Evolutionary conservation across 2,329 filamentous ascomycete species (phyloP).

Genomic region (Colletotrichum horii): DNA sequence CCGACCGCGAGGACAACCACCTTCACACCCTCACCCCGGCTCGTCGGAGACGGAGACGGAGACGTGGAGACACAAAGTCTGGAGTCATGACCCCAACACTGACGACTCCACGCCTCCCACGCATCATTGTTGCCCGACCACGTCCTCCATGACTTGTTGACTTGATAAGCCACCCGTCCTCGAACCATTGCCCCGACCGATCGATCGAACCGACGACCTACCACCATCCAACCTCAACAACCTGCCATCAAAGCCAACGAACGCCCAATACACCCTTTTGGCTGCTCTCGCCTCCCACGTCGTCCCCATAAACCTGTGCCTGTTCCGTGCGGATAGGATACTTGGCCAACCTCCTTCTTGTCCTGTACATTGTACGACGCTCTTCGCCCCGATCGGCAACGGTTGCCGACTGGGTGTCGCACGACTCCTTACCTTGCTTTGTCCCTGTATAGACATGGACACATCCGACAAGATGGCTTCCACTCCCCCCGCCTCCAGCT

Average conservation of each 20-base stretch:
- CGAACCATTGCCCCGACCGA: neutral
- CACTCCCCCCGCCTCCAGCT: neutral
- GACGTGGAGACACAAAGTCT: slow-evolving; percentile 1
- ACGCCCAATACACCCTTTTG: neutral
- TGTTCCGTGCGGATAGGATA: neutral
- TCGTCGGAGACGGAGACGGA: neutral
- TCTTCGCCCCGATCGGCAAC: neutral
- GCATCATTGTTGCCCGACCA: neutral
- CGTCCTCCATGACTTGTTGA: neutral
- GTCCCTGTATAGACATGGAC: neutral
- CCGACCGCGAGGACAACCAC: neutral
- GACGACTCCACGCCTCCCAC: neutral
- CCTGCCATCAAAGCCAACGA: neutral
- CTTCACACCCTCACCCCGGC: neutral
- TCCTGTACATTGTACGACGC: neutral
- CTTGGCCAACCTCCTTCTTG: neutral
- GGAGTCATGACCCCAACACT: slow-evolving; percentile 16
- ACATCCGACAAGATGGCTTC: neutral
- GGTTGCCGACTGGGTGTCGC: neutral
- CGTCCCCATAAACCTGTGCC: neutral
- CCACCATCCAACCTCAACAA: neutral
- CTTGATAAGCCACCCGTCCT: neutral
- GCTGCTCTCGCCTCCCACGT: neutral
- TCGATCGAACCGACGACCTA: neutral
- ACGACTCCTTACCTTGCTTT: neutral